A percentile compares a stretch with the other conserved stretches of the same genome.
These are phyloP conservation scores for Dendrobium officinale DNA, from an alignment of 106 monocot species.

Conservation along the genomic window DNA sequence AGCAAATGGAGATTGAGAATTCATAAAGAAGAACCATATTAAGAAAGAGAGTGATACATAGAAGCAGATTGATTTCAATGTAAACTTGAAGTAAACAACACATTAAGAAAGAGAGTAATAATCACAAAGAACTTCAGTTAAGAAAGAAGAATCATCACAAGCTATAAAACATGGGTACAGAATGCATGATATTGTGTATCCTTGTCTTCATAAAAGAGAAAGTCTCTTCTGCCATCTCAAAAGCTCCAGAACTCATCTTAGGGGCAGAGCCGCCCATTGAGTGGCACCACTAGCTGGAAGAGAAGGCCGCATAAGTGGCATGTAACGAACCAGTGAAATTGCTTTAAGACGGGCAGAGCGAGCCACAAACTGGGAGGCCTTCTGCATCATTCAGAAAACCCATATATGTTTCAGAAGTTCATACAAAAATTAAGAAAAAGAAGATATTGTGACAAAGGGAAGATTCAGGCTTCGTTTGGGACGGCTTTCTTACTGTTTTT, in stretches of 20 bases:
- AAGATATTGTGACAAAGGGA: too few species aligned
- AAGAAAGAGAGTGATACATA: too few species aligned
- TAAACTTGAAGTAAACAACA: background rate
- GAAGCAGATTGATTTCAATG: too few species aligned
- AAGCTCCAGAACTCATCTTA: background rate
- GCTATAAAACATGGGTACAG: background rate
- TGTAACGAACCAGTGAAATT: slow-evolving; percentile 31
- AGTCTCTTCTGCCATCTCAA: background rate
- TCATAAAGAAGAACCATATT: too few species aligned
- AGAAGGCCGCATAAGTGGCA: slow-evolving; percentile 24
- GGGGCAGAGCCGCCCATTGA: slow-evolving; percentile 22
- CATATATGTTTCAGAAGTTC: too few species aligned
- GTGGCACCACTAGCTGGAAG: slow-evolving; percentile 25
- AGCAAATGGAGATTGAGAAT: too few species aligned
- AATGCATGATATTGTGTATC: background rate
- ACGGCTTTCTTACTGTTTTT: too few species aligned
- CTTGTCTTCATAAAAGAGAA: background rate
- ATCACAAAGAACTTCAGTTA: background rate
- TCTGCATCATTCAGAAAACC: slow-evolving; percentile 28
- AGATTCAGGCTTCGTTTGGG: too few species aligned
- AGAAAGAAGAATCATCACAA: background rate
- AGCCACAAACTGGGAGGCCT: slow-evolving; percentile 32
- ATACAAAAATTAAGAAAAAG: too few species aligned
- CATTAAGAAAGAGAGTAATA: background rate
- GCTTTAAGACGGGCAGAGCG: slow-evolving; percentile 46